phyloP scores from a whole-genome alignment of 2,329 filamentous ascomycete species.

The Scolecobasidium constrictum region DNA sequence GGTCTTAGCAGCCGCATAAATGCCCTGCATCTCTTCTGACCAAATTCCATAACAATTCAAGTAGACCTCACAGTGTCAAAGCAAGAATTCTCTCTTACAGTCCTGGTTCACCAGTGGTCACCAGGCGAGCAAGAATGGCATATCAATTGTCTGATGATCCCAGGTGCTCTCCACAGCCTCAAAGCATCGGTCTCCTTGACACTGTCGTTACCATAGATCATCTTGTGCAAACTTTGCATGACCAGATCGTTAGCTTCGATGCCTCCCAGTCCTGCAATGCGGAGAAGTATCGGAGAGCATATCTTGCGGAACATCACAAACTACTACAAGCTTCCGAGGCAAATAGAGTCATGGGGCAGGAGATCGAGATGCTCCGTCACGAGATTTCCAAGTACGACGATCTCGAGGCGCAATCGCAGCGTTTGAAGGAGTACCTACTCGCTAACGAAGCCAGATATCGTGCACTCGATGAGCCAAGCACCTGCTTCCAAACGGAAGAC shows the following conservation, averaged over 20 bases:
- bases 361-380: not conserved
- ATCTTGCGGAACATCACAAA: slow-evolving; percentile 2
- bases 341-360: not conserved
- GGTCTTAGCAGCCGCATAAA: not conserved
- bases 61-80: not conserved
- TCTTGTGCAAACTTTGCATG: slow-evolving; percentile 2
- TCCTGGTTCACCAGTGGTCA: not conserved
- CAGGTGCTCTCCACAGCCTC: slow-evolving; percentile 1
- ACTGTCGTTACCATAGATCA: slow-evolving; percentile 1
- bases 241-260: not conserved
- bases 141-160: not conserved
- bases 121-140: not conserved
- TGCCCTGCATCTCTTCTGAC: not conserved
- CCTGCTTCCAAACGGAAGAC: not conserved
- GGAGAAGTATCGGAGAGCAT: slow-evolving; percentile 1
- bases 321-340: not conserved
- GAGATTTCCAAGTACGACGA: slow-evolving; percentile 1
- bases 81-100: not conserved
- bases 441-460: slow-evolving; percentile 1
- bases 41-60: not conserved
- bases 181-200: not conserved
- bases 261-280: not conserved
- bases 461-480: not conserved
- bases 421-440: slow-evolving; percentile 1
- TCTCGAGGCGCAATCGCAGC: not conserved